These are phyloP conservation scores for Macrocybe gigantea DNA, from an alignment of 768 basidiomycete species.

Conservation along the genomic window DNA sequence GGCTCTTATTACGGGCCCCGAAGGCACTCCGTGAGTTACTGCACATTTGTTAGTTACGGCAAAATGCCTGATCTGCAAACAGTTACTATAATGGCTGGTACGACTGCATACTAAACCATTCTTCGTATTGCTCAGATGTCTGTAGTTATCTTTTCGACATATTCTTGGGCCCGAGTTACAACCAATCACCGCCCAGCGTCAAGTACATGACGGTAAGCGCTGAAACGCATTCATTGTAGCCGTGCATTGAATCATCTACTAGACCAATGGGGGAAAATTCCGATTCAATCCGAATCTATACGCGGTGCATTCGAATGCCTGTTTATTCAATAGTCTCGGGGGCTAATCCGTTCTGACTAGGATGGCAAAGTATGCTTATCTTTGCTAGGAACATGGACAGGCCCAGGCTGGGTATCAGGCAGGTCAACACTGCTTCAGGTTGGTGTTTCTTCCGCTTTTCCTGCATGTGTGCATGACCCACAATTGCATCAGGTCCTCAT, in stretches of 20 bases:
- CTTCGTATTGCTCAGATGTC: background rate
- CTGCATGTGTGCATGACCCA: conserved; percentile 24
- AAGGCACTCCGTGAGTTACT: conserved; percentile 79
- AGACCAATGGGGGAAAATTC: conserved; percentile 86
- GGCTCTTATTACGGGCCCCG: conserved; percentile 86
- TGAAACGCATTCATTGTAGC: background rate
- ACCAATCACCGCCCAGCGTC: conserved; percentile 72
- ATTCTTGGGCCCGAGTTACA: conserved; percentile 86
- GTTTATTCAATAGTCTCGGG: background rate
- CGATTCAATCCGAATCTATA: conserved; percentile 95
- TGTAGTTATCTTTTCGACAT: conserved; percentile 70
- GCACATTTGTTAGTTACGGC: background rate
- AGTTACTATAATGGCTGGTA: conserved; percentile 92
- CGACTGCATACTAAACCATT: conserved; percentile 15
- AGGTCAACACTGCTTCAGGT: conserved; percentile 81
- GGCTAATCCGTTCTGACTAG: conserved; percentile 24
- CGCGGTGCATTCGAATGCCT: conserved; percentile 45
- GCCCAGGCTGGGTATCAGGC: conserved; percentile 91
- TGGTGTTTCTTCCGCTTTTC: conserved; percentile 9
- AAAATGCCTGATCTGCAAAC: conserved; percentile 4
- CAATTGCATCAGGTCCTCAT: conserved; percentile 75
- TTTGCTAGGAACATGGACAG: conserved; percentile 86
- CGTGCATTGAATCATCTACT: background rate
- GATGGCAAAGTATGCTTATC: conserved; percentile 95
- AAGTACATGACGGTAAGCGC: conserved; percentile 55